Evolutionary conservation across 2,329 filamentous ascomycete genomes (phyloP), one percentile per base, ranked within the genome.

Genomic region (Lasiodiplodia hormozganensis): DNA sequence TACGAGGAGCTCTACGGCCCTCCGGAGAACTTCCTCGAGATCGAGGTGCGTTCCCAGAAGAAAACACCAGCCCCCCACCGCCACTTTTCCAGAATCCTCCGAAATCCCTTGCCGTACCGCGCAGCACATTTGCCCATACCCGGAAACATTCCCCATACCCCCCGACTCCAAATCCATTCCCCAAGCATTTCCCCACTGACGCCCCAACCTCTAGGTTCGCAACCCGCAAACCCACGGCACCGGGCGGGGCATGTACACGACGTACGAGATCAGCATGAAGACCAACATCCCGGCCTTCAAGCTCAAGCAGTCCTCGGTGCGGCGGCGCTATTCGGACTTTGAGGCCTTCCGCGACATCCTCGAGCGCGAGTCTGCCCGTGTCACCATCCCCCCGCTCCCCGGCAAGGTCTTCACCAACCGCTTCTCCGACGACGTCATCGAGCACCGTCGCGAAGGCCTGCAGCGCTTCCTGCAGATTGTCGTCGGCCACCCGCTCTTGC

Each of bases 271-370:
- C 78, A 88, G 97, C 75, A 97, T 96, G 85, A 91, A 92, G 76
- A 99, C 96, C 82, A 99, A 99, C 84, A 99, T 99, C 78, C 96
- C 96, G 69, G 94, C 96, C 75, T 99, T 99, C 88, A 98, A 98
- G 85, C 89, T 97, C 75, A 93, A 94, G 72, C 80, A 80, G 79
- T 94, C 90, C 72, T 89, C 90, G 74, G 96, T 99, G 71, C 93
- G 94, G 74, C 90, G 96, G 71, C 93, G 96, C 65, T 99, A 99
- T 85, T 96, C 92, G 68, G 96, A 99, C 82, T 99, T 99, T 80
- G 96, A 99, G 84, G 95, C 97, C 83, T 99, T 99, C 82, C 92
- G 96, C 78, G 96, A 99, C 81, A 97, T 98, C 72, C 88, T 99
- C 70, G 96, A 99, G 87, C 90, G 96, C 74, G 96, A 99, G 83